Conservation (phyloP, 2,329 filamentous ascomycete genomes). For the Dendryphion nanum region DNA sequence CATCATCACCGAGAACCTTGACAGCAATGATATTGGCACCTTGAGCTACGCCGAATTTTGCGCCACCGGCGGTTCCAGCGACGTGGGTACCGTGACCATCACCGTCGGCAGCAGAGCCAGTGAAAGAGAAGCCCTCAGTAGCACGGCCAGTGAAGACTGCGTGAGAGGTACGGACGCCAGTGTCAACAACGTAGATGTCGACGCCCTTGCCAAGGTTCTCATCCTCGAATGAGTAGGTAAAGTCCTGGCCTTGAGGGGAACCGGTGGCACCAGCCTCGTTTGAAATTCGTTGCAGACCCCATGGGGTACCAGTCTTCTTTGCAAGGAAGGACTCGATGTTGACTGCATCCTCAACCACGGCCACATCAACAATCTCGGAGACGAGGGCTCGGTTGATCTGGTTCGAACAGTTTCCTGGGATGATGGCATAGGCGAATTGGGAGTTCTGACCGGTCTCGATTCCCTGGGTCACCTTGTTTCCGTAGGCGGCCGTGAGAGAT, state of each 20-base stretch:
- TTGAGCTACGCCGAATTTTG: conserved; percentile 47
- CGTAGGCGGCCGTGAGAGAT: neutral
- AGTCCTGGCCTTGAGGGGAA: conserved; percentile 28
- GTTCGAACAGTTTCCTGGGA: too few relatives aligned
- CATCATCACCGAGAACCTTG: conserved; percentile 50
- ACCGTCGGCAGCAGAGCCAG: conserved; percentile 34
- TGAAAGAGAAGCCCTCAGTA: conserved; percentile 41
- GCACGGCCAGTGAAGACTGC: conserved; percentile 46
- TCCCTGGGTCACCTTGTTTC: neutral
- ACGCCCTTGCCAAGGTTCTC: conserved; percentile 40
- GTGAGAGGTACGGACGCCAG: conserved; percentile 47
- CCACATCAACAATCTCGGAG: conserved; percentile 40
- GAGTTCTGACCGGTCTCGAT: conserved; percentile 7
- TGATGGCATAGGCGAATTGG: conserved; percentile 39
- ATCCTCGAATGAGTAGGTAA: conserved; percentile 43
- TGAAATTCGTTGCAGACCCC: conserved; percentile 50
- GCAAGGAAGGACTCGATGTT: conserved; percentile 29
- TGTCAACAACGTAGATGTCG: conserved; percentile 53
- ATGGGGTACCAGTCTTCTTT: conserved; percentile 38
- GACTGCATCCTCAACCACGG: conserved; percentile 42
- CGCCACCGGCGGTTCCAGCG: conserved; percentile 46
- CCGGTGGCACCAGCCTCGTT: conserved; percentile 33
- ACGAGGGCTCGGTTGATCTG: neutral
- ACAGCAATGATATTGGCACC: conserved; percentile 51
- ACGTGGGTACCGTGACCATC: conserved; percentile 52